Percentiles rank a stretch among this genome's conserved stretches.
These are phyloP conservation scores for Aspergillus versicolor DNA, from an alignment of 2,329 filamentous ascomycete species.

Conservation along the genomic window DNA sequence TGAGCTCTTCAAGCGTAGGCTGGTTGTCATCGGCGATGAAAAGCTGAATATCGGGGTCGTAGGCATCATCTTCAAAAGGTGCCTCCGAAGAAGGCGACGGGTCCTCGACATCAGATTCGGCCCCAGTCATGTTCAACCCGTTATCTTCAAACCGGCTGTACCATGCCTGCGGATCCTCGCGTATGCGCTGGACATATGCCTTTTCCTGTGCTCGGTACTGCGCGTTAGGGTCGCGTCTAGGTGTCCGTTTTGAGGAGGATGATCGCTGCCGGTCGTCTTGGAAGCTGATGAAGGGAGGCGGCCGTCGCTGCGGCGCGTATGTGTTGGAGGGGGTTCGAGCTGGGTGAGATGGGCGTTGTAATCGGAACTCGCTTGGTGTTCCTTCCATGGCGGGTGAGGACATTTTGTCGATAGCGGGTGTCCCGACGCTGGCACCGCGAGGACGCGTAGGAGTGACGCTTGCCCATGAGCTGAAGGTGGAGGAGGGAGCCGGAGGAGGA, in stretches of 20 bases:
- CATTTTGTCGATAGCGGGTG: slow-evolving; percentile 42
- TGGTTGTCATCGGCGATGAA: slow-evolving; percentile 89
- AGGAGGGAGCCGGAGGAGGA: slow-evolving; percentile 29
- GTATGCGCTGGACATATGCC: slow-evolving; percentile 88
- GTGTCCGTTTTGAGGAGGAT: slow-evolving; percentile 54
- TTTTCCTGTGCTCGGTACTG: slow-evolving; percentile 84
- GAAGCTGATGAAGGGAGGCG: slow-evolving; percentile 48
- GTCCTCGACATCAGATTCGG: slow-evolving; percentile 83
- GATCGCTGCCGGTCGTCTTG: slow-evolving; percentile 55
- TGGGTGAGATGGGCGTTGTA: slow-evolving; percentile 67
- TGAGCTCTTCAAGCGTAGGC: slow-evolving; percentile 84
- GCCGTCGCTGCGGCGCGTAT: slow-evolving; percentile 66
- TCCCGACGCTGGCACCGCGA: slow-evolving; percentile 44
- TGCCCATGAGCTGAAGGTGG: slow-evolving; percentile 36
- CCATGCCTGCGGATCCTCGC: slow-evolving; percentile 77
- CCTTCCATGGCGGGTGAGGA: slow-evolving; percentile 26
- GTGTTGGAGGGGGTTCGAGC: slow-evolving; percentile 75
- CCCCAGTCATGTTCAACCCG: slow-evolving; percentile 67
- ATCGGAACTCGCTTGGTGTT: slow-evolving; percentile 43
- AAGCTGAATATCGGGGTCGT: slow-evolving; percentile 88
- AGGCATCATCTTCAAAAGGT: slow-evolving; percentile 76
- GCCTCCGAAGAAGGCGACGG: slow-evolving; percentile 84
- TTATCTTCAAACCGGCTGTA: slow-evolving; percentile 60
- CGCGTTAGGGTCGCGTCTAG: slow-evolving; percentile 65
- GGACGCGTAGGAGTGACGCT: slow-evolving; percentile 38